Percentiles rank a stretch among this genome's conserved stretches.
phyloP scores from a whole-genome alignment of 1,284 basidiomycete genomes.

The Peniophora sp. region DNA sequence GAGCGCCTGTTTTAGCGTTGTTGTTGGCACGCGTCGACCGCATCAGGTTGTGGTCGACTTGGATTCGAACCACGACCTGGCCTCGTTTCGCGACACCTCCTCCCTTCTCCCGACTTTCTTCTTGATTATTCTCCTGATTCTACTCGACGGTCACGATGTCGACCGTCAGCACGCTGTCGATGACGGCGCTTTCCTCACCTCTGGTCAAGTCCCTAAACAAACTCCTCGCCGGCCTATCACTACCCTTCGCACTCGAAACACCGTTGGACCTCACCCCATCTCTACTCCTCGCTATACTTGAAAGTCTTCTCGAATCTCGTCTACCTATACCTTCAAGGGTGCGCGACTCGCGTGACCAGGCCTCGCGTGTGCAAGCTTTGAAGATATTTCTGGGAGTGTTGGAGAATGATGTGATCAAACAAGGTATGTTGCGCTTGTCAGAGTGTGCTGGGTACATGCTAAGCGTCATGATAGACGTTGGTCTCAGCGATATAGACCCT shows the following conservation, averaged over 20 bases:
- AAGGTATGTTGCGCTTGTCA: constrained; percentile 6
- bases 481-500: constrained; percentile 56
- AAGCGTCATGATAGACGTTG: constrained; percentile 35
- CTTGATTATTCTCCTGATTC: no score
- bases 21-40: constrained; percentile 40
- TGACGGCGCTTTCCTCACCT: constrained; percentile 9
- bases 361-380: constrained; percentile 47
- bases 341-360: constrained; percentile 30
- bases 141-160: background rate
- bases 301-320: constrained; percentile 43
- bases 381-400: constrained; percentile 74
- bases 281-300: constrained; percentile 57
- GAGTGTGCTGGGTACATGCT: background rate
- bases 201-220: constrained; percentile 29
- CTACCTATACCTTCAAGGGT: constrained; percentile 36
- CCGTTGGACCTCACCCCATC: constrained; percentile 65
- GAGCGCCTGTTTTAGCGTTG: constrained; percentile 26
- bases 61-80: constrained; percentile 14
- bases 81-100: no score
- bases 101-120: no score
- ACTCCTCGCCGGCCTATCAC: constrained; percentile 40
- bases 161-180: constrained; percentile 2
- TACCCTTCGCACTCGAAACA: constrained; percentile 48
- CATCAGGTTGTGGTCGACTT: constrained; percentile 46
- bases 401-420: constrained; percentile 54